phyloP scores from a whole-genome alignment of 164 flowering plant genomes.

The Saururus chinensis region DNA sequence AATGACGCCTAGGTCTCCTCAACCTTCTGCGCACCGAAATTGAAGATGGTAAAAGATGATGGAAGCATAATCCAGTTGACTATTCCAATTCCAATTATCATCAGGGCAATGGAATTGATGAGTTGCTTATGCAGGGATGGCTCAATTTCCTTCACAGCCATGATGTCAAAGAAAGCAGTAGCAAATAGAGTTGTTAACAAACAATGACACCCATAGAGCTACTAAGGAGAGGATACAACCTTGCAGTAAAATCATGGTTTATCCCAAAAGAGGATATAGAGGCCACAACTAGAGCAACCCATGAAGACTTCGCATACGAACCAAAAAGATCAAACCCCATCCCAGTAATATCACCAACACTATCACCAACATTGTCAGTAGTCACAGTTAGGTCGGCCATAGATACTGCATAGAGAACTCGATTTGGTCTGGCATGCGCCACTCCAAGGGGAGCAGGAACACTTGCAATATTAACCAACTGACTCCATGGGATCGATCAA shows the following conservation, averaged over 20 bases:
- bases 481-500: no score
- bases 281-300: no score
- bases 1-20: conserved; percentile 53
- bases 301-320: conserved; percentile 45
- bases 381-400: no score
- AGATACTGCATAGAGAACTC: no score
- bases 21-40: conserved; percentile 41
- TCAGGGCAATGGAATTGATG: conserved; percentile 38
- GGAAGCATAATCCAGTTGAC: no score
- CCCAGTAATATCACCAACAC: conserved; percentile 56
- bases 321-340: conserved; percentile 61
- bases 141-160: conserved; percentile 40
- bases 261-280: conserved; percentile 49
- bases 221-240: conserved; percentile 36
- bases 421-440: no score
- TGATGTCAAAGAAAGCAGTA: conserved; percentile 46
- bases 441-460: no score
- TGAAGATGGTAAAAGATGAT: conserved; percentile 39
- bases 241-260: conserved; percentile 37
- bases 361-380: conserved; percentile 80
- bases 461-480: no score
- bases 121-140: conserved; percentile 43
- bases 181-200: conserved; percentile 49
- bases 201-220: conserved; percentile 43
- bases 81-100: conserved; percentile 41